Base-by-base conservation (phyloP, 768 basidiomycete species). In the Naganishia friedmannii region DNA sequence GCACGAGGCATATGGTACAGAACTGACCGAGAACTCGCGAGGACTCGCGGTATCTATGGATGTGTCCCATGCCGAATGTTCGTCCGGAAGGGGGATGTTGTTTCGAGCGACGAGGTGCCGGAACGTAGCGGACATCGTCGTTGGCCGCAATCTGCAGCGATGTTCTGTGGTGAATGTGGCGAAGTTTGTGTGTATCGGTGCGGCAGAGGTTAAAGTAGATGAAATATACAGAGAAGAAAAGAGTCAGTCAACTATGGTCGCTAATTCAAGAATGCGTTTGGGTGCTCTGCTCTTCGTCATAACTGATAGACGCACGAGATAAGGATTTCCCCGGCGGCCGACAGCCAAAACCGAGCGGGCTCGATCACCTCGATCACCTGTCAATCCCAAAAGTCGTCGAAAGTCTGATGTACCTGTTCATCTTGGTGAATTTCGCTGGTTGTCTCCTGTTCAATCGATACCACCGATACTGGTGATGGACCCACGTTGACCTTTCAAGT, bases 31-130 rank as follows among this genome's bases (percentile, higher is more conserved):
- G 9, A 37, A 37, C 8, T 58, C 37, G 9, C 13, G 32, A 23
- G 57, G 34, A 23, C 19, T 32, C 5, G 57, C 57, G 57, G 57
- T 37, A 3, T 32, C 57, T 37, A 58, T 23, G 4, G 29, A 37
- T 8, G 23, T 26, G 39, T 63, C 42, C 60, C 60, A 63, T 42
- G n/a, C 39, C 7, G 60, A 26, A 42, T 39, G 21, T 19, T 42
- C 39, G 26, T 63, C 60, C 13, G 60, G 60, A 23, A 63, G 23
- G 60, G 60, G 60, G 23, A 63, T 42, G 42, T 63, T 63, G 60
- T 63, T 45, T 12, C 60, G 60, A 2, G 32, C 39, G 23, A 42
- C 21, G 39, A 63, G 42, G 37, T 63, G 60, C 37, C 60, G 60
- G 28, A 42, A 63, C 13, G 60, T 63, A 51, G 48, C 48, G 42